Evolutionary conservation across 768 basidiomycete species (phyloP).

Genomic region (Boletales sp.): DNA sequence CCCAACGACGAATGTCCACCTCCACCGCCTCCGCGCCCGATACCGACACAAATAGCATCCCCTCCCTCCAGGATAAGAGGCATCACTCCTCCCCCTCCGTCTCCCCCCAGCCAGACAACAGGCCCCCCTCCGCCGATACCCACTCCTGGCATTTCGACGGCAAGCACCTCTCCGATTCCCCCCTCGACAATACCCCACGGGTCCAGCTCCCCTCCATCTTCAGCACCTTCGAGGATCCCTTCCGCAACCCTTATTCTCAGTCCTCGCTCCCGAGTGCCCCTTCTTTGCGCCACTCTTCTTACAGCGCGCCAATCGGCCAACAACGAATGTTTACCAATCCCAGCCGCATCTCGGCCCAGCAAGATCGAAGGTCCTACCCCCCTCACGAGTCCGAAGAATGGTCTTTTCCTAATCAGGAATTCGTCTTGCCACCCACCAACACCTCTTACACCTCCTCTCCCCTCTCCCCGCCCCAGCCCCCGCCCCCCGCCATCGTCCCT

Average conservation of each 20-base stretch:
- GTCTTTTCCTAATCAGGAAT: conserved; percentile 62
- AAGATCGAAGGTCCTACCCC: conserved; percentile 55
- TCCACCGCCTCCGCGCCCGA: conserved; percentile 68
- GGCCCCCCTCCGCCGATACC: conserved; percentile 34
- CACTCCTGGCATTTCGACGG: conserved; percentile 30
- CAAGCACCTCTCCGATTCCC: conserved; percentile 40
- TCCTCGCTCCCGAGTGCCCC: conserved; percentile 51
- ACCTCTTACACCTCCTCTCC: conserved; percentile 32
- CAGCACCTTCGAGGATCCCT: conserved; percentile 60
- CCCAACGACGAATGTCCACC: conserved; percentile 69
- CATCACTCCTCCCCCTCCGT: conserved; percentile 46
- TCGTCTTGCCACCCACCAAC: conserved; percentile 38
- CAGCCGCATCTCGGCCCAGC: conserved; percentile 69
- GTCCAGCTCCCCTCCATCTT: conserved; percentile 76
- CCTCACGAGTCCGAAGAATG: conserved; percentile 66
- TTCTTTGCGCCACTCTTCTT: conserved; percentile 62
- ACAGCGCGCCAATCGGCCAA: conserved; percentile 55
- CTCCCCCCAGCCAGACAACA: conserved; percentile 46
- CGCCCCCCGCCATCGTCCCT: conserved; percentile 29
- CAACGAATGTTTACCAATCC: conserved; percentile 63
- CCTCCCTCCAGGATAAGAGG: conserved; percentile 61
- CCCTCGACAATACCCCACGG: conserved; percentile 41
- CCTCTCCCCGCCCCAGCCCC: conserved; percentile 40
- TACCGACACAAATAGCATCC: conserved; percentile 51
- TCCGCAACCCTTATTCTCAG: conserved; percentile 42